A percentile compares a stretch with the other conserved stretches of the same genome.
phyloP scores from a whole-genome alignment of 2,329 filamentous ascomycete genomes.

The Xylariaceae sp. region DNA sequence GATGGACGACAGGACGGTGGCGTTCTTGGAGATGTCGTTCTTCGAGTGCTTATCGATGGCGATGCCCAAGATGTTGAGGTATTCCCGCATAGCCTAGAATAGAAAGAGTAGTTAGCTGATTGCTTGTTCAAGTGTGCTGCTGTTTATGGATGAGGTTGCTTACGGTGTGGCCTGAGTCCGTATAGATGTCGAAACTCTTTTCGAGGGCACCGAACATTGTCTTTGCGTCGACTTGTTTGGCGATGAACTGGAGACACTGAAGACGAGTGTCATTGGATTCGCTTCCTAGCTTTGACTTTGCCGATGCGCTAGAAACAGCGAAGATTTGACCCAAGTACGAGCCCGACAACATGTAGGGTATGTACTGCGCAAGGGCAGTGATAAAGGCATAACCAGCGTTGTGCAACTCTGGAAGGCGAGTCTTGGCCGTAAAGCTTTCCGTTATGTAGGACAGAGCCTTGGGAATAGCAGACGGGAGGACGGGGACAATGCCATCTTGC shows the following conservation, averaged over 20 bases:
- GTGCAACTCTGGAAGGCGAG: conserved; percentile 60
- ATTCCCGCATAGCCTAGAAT: conserved; percentile 62
- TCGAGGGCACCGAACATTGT: conserved; percentile 70
- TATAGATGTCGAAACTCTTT: conserved; percentile 64
- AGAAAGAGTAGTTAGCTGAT: conserved; percentile 28
- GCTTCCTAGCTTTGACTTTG: conserved; percentile 54
- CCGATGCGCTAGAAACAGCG: conserved; percentile 65
- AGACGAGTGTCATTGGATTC: conserved; percentile 60
- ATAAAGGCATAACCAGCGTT: conserved; percentile 79
- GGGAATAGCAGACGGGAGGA: conserved; percentile 71
- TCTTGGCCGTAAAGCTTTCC: conserved; percentile 49
- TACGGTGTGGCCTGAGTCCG: conserved; percentile 56
- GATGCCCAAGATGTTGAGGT: conserved; percentile 62
- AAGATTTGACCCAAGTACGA: conserved; percentile 69
- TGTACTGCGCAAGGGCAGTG: conserved; percentile 69
- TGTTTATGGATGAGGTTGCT: conserved; percentile 32
- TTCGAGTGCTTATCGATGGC: conserved; percentile 76
- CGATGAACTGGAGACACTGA: conserved; percentile 67
- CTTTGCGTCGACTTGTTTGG: conserved; percentile 71
- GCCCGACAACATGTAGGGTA: conserved; percentile 84
- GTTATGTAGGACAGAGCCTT: conserved; percentile 67
- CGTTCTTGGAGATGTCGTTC: conserved; percentile 69
- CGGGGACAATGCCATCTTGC: conserved; percentile 76
- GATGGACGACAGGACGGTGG: conserved; percentile 60
- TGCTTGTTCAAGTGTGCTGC: neutral